Conservation (phyloP, 2,329 filamentous ascomycete genomes). For the Claviceps africana region DNA sequence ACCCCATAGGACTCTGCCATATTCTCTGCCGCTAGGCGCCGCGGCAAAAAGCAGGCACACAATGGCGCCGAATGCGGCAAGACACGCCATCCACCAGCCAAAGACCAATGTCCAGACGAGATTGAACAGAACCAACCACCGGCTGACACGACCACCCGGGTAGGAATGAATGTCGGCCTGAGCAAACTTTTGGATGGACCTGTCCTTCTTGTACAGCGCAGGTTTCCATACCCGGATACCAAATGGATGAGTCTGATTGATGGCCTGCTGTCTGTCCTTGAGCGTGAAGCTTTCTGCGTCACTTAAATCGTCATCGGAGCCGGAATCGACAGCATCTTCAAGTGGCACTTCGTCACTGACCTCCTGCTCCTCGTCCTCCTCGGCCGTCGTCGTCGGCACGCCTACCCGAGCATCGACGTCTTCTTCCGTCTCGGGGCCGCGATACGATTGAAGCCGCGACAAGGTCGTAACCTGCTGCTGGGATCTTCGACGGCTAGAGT, state of each 20-base stretch:
- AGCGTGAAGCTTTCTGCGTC: slow-evolving; percentile 96
- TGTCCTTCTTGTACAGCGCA: slow-evolving; percentile 91
- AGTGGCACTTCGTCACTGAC: slow-evolving; percentile 24
- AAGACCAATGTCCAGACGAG: slow-evolving; percentile 80
- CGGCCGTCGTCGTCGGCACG: slow-evolving; percentile 7
- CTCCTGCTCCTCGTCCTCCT: slow-evolving; percentile 13
- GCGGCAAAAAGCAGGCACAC: slow-evolving; percentile 71
- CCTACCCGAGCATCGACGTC: slow-evolving; percentile 10
- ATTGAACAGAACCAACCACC: slow-evolving; percentile 78
- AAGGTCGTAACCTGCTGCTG: slow-evolving; percentile 18
- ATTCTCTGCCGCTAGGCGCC: slow-evolving; percentile 66
- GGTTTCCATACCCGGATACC: slow-evolving; percentile 99
- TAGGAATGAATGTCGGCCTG: slow-evolving; percentile 95
- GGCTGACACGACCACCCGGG: slow-evolving; percentile 74
- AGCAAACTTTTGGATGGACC: slow-evolving; percentile 90
- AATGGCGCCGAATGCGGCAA: slow-evolving; percentile 59
- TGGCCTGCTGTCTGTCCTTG: slow-evolving; percentile 91
- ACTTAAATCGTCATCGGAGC: slow-evolving; percentile 61
- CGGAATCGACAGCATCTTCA: slow-evolving; percentile 41
- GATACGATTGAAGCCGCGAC: slow-evolving; percentile 28
- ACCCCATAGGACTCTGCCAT: slow-evolving; percentile 73
- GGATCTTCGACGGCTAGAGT: slow-evolving; percentile 20
- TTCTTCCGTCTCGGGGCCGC: slow-evolving; percentile 10
- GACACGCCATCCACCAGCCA: slow-evolving; percentile 85
- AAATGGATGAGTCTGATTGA: slow-evolving; percentile 97